Evolutionary conservation across 2,329 filamentous ascomycete species (phyloP).

Genomic region (Beauveria brongniartii): DNA sequence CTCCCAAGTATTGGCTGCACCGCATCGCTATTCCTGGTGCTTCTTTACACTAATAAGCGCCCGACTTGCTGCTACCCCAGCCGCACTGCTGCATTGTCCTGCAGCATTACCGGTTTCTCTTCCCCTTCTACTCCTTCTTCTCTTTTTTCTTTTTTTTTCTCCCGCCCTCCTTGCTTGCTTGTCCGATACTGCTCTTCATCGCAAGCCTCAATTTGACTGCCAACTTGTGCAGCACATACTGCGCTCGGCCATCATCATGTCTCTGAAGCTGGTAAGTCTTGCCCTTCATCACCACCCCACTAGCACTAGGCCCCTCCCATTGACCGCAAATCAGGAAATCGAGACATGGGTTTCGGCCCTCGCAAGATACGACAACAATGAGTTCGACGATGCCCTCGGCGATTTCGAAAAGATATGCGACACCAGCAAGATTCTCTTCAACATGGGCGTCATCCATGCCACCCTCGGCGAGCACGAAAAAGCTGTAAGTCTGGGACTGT

Average conservation of each 20-base stretch:
- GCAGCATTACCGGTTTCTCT: slow-evolving; percentile 6
- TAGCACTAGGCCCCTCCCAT: neutral
- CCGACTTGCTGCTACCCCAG: slow-evolving; percentile 9
- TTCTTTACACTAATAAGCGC: slow-evolving; percentile 6
- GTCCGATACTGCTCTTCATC: neutral
- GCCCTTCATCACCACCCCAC: neutral
- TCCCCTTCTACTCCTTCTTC: neutral
- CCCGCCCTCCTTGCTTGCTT: neutral
- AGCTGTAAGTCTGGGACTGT: slow-evolving; percentile 57
- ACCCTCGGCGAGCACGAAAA: slow-evolving; percentile 93
- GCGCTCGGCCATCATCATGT: slow-evolving; percentile 37
- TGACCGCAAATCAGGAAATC: slow-evolving; percentile 63
- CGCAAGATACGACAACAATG: slow-evolving; percentile 88
- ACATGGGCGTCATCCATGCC: slow-evolving; percentile 95
- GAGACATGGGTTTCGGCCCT: slow-evolving; percentile 96
- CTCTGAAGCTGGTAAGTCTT: slow-evolving; percentile 49
- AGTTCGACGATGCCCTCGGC: slow-evolving; percentile 82
- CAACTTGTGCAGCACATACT: neutral
- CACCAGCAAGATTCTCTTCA: slow-evolving; percentile 97
- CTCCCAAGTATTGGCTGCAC: slow-evolving; percentile 7
- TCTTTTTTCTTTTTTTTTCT: neutral
- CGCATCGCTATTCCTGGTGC: slow-evolving; percentile 4
- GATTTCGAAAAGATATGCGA: slow-evolving; percentile 84
- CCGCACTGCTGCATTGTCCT: slow-evolving; percentile 8
- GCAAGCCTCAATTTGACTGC: neutral